Base-by-base conservation (phyloP, 148 eudicot genomes). In the Silene latifolia region DNA sequence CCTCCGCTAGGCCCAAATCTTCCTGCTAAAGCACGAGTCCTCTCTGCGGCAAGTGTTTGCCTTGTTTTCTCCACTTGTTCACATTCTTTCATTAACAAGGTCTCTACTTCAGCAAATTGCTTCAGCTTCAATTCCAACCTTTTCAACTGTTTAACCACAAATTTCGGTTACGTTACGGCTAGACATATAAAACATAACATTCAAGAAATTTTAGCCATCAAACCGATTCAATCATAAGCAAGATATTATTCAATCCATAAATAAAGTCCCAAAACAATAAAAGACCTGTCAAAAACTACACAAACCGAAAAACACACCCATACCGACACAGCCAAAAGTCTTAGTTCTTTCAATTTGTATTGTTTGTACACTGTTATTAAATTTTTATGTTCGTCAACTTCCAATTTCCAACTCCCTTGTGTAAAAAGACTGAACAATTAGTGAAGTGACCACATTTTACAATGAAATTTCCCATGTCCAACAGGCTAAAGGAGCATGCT, bases 91-190 rank as follows among this genome's bases (percentile, higher is more conserved):
- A 91, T 94, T 51, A 94, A 62, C 47, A 88, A 82, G 67, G 93
- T 94, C 77, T 94, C 98, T 46, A 94, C 88, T 82, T 94, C 98
- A 44, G 98, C 97, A 85, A 94, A 91, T 72, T 94, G 98, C 85
- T 92, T 94, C 76, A 94, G 88, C 89, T 94, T 94, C 78, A 94
- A 82, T 81, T 94, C 98, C 83, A 94, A 78, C 75, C 98, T 91
- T 83, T 91, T 94, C 83, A 94, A 82, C 98, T 94, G 92, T 54
- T 74, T 29, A 66, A 63, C 46, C 56, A 61, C 11, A 61, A 67
- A 68, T 0, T 61, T 69, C 3, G 10, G 51, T 70, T 76, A 69
- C 8, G 29, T 29, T 12, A 12, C 17, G 54, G 72, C 56, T 29
- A 54, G 9, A 39, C 13, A 48, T 5, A 17, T 7, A 74, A 48